phyloP scores from a whole-genome alignment of 2,329 filamentous ascomycete genomes.

The Exophiala bonariae region DNA sequence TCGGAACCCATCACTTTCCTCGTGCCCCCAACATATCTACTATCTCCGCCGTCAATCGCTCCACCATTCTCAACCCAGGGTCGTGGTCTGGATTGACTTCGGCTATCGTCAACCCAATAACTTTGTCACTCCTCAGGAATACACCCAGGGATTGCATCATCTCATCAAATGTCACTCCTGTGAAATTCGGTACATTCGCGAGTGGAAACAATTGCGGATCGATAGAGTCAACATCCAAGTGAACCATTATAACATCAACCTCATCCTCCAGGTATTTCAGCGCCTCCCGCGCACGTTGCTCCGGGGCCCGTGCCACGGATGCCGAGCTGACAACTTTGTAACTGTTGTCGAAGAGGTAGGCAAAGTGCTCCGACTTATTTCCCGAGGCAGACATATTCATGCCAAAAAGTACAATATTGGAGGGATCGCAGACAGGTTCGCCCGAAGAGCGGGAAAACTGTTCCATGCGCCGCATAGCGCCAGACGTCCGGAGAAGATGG shows the following conservation, averaged over 20 bases:
- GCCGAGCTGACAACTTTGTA: constrained; percentile 27
- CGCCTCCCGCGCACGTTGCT: constrained; percentile 8
- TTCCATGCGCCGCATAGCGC: constrained; percentile 11
- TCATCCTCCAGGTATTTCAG: constrained; percentile 26
- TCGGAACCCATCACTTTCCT: no score
- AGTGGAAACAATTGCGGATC: constrained; percentile 29
- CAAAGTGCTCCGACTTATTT: constrained; percentile 18
- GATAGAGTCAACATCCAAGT: constrained; percentile 32
- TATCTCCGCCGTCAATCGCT: constrained; percentile 5
- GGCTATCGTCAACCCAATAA: constrained; percentile 18
- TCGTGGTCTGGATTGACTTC: constrained; percentile 21
- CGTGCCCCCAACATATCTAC: constrained; percentile 8
- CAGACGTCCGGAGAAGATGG: constrained; percentile 5
- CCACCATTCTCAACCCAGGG: constrained; percentile 13
- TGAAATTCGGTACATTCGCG: constrained; percentile 30
- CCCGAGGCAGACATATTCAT: constrained; percentile 7
- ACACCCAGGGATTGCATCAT: constrained; percentile 26
- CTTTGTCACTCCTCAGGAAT: constrained; percentile 27
- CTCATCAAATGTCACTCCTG: constrained; percentile 27
- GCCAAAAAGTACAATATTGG: constrained; percentile 16
- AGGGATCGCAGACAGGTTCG: constrained; percentile 4
- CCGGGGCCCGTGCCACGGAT: constrained; percentile 18
- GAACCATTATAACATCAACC: constrained; percentile 28
- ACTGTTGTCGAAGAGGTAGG: constrained; percentile 29
- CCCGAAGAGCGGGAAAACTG: constrained; percentile 7